Percentiles rank a stretch among this genome's conserved stretches.
These are phyloP conservation scores for Irpex lacteus DNA, from an alignment of 1,284 basidiomycete genomes.

Conservation along the genomic window DNA sequence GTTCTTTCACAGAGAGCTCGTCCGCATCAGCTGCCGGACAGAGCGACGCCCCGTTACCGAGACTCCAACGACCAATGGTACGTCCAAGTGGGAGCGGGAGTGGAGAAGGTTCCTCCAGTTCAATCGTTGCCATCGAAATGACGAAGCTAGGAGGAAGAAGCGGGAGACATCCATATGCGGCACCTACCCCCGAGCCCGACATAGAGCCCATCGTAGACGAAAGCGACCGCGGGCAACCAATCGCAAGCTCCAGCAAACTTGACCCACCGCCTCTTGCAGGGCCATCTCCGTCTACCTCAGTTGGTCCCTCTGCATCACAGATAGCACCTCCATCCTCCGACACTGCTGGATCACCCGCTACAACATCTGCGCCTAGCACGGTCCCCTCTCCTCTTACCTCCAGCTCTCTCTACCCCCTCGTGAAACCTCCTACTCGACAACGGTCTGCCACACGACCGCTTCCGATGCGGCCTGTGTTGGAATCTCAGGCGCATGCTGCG, in stretches of 20 bases:
- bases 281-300: not conserved
- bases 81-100: not conserved
- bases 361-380: not conserved
- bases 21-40: not conserved
- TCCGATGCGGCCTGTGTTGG: not conserved
- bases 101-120: not conserved
- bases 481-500: slow-evolving; percentile 1
- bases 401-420: not conserved
- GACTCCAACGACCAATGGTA: not conserved
- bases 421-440: not conserved
- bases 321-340: not conserved
- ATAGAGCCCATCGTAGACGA: not conserved
- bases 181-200: slow-evolving; percentile 7
- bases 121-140: not conserved
- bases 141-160: not conserved
- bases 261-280: not conserved
- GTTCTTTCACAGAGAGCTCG: not conserved
- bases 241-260: not conserved
- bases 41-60: not conserved
- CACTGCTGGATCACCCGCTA: not conserved
- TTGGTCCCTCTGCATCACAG: not conserved
- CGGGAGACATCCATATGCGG: slow-evolving; percentile 6
- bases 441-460: not conserved
- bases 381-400: not conserved
- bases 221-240: not conserved